Base-by-base conservation (phyloP, 192 early-diverging fungal genomes). In the Spinellus fusiger region DNA sequence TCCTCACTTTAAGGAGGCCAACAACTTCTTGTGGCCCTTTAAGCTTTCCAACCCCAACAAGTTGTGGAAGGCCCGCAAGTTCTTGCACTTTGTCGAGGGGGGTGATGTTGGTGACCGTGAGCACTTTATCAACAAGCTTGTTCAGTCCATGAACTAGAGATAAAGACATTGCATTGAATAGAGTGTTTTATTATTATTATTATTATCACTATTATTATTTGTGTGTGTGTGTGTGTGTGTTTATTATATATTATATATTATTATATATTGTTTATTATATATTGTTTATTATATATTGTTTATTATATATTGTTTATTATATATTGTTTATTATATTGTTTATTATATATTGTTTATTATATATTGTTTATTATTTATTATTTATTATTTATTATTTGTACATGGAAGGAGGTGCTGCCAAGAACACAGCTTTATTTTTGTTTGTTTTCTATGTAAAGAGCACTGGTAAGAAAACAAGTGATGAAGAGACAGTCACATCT, bases 11-110 rank as follows among this genome's bases (percentile, higher is more conserved):
- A 89, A 88, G 80, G 75, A 85, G 70, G 96, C 89, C 79, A 93
- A 91, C 84, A 92, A 89, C 86, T 99, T 99, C 87, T 83, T 99
- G 75, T 99, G 96, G 96, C 89, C 96, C 63, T 96, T 99, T 86
- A 92, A 93, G 82, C 85, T 99, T 66, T 94, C 92, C 65, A 96
- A 95, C 89, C 95, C 96, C 68, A 98, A 83, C 65, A 95, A 95
- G 72, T 93, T 93, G 62, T 98, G 85, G 89, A 79, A 84, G 68
- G 82, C 82, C 60, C 93, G 94, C 84, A 99, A 99, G 87, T 81
- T 88, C 59, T 76, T 77, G 23, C 90, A 98, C 87, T 99, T 96
- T 75, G 89, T 98, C 65, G 89, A 99, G 81, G 95, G 94, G 70
- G 96, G 96, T 73, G 95, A 98, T 80, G 81, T 79, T 62, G 96